Percentiles rank a stretch among this genome's conserved stretches.
Conservation (phyloP, 805 yeast genomes). For the Schwanniomyces pseudopolymorphus region DNA sequence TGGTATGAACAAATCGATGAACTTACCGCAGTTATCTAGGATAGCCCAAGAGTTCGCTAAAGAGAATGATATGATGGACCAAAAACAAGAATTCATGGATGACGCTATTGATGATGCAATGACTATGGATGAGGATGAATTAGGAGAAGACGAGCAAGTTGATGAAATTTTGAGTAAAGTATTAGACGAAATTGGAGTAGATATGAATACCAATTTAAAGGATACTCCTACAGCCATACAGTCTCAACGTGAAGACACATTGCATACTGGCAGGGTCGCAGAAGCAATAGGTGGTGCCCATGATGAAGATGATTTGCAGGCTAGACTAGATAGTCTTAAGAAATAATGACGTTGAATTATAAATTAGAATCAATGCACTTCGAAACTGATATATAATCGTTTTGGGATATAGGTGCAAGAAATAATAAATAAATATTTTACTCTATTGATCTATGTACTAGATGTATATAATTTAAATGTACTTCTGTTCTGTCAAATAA, state of each 20-base stretch:
- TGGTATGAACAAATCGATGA: conserved; percentile 88
- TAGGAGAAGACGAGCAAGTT: conserved; percentile 82
- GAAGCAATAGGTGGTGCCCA: conserved; percentile 48
- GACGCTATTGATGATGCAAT: conserved; percentile 96
- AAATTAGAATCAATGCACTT: neutral
- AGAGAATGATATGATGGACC: conserved; percentile 96
- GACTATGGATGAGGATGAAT: conserved; percentile 76
- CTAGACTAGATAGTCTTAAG: conserved; percentile 80
- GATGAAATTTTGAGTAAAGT: conserved; percentile 91
- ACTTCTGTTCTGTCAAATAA: conserved; percentile 57
- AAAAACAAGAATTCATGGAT: conserved; percentile 98
- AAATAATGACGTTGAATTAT: conserved; percentile 27
- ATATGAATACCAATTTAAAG: conserved; percentile 53
- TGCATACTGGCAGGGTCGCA: conserved; percentile 43
- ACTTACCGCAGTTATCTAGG: conserved; percentile 80
- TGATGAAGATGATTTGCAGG: conserved; percentile 85
- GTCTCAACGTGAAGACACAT: conserved; percentile 39
- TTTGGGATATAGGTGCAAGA: neutral
- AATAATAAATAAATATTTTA: neutral
- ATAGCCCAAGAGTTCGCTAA: conserved; percentile 95
- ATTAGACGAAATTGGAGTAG: conserved; percentile 94
- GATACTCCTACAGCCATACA: conserved; percentile 42
- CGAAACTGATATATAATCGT: neutral
- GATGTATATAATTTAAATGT: conserved; percentile 18
- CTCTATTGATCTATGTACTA: neutral